Base-by-base conservation (phyloP, 2,329 filamentous ascomycete species). In the Colletotrichum spaethianum region DNA sequence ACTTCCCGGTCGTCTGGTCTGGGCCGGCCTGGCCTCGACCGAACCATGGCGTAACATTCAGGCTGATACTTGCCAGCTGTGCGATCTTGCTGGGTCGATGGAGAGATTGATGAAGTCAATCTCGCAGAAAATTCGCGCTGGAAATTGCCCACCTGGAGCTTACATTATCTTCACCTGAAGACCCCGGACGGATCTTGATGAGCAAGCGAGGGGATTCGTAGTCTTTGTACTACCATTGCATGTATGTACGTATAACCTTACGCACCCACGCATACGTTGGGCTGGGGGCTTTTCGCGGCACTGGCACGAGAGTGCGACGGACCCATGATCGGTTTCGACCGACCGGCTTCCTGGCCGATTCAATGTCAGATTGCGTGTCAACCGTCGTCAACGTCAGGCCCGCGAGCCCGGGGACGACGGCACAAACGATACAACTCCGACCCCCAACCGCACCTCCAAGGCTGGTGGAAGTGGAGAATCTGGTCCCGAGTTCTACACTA, bases 121-220 rank as follows among this genome's bases (percentile, higher is more conserved):
- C 65, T 68, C 53, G 63, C 52, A 63, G 59, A 59, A 59, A 63
- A 69, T 72, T 72, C 69, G 57, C 69, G 65, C 65, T 63, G 68
- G 65, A 72, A 72, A 72, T 72, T 69, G 44, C 59, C 23, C 42
- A 56, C 59, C 50, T 55, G 36, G 33, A 31, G 28, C n/a, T 46
- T 36, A 60, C 52, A n/a, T 50, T 50, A 38, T 52, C 59, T 63
- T 55, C 65, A 60, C 53, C 69, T 63, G 69, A 68, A 63, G 26
- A 61, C 63, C 68, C 68, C 42, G 52, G 65, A 31, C 44, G 3
- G 9, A 26, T 31, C 28, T n/a, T 57, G 56, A 62, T 67, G 48
- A 69, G 50, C 44, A 2, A 8, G 23, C 42, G 28, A 33, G 31
- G 44, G 57, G 68, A 62, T 63, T 71, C 64, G 57, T 57, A 56